Conservation (phyloP, 495 filamentous ascomycete species). For the Neurospora intermedia region DNA sequence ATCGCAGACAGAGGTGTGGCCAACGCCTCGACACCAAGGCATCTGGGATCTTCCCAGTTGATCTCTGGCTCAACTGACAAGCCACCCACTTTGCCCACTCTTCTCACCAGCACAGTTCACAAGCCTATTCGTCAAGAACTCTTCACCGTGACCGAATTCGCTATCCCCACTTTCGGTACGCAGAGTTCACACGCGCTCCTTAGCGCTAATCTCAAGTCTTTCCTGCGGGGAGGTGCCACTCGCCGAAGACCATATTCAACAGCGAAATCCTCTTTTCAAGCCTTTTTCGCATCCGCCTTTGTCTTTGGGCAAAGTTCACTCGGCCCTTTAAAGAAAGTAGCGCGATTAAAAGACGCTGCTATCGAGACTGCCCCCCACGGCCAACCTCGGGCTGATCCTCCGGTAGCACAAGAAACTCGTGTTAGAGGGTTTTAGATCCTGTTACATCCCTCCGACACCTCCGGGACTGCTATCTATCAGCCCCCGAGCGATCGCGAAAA, state of each 20-base stretch:
- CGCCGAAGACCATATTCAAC: neutral
- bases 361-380: neutral
- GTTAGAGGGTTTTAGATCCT: neutral
- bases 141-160: conserved; percentile 12
- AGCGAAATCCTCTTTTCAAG: neutral
- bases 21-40: conserved; percentile 1
- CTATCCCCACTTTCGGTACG: conserved; percentile 20
- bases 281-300: conserved; percentile 2
- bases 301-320: neutral
- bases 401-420: conserved; percentile 7
- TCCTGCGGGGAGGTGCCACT: neutral
- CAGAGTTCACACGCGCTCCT: conserved; percentile 9
- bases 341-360: neutral
- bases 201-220: conserved; percentile 1
- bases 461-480: neutral
- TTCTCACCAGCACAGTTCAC: conserved; percentile 4
- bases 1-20: conserved; percentile 1
- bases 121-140: conserved; percentile 18
- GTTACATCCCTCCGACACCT: conserved; percentile 1
- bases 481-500: neutral
- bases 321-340: neutral
- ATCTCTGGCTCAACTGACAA: conserved; percentile 7
- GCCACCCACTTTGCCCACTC: conserved; percentile 12
- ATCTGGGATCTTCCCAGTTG: conserved; percentile 20
- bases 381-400: neutral